Evolutionary conservation across 257 asterid species (phyloP).

Genomic region (Cynanchum wilfordii): DNA sequence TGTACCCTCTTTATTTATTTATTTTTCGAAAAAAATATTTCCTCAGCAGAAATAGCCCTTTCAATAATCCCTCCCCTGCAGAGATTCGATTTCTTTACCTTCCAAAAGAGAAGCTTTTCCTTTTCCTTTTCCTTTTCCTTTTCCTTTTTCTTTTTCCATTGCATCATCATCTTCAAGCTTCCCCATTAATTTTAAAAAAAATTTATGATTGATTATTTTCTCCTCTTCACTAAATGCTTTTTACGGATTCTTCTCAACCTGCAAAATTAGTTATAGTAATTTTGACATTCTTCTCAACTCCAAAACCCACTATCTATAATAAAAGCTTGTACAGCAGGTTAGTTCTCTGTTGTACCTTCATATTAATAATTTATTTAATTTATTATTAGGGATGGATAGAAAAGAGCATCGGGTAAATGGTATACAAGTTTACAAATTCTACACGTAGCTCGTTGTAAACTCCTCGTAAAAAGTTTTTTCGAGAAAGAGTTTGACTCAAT

Average conservation of each 20-base stretch:
- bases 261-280: not conserved
- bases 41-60: not conserved
- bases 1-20: not conserved
- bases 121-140: not conserved
- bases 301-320: not conserved
- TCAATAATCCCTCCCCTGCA: not conserved
- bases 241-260: not conserved
- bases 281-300: conserved; percentile 1
- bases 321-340: not conserved
- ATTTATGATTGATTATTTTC: not conserved
- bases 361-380: too few relatives aligned
- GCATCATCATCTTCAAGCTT: not conserved
- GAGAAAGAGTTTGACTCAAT: too few relatives aligned
- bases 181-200: not conserved
- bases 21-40: not conserved
- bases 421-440: too few relatives aligned
- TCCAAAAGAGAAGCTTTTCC: not conserved
- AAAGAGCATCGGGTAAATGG: too few relatives aligned
- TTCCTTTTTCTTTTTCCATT: not conserved
- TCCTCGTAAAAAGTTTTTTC: too few relatives aligned
- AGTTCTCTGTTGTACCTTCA: too few relatives aligned
- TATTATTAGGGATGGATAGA: too few relatives aligned
- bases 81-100: conserved; percentile 10
- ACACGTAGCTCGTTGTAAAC: too few relatives aligned
- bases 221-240: not conserved